These are phyloP conservation scores for Kluyveromyces sp. DNA, from an alignment of 1,139 yeast genomes.

Conservation along the genomic window DNA sequence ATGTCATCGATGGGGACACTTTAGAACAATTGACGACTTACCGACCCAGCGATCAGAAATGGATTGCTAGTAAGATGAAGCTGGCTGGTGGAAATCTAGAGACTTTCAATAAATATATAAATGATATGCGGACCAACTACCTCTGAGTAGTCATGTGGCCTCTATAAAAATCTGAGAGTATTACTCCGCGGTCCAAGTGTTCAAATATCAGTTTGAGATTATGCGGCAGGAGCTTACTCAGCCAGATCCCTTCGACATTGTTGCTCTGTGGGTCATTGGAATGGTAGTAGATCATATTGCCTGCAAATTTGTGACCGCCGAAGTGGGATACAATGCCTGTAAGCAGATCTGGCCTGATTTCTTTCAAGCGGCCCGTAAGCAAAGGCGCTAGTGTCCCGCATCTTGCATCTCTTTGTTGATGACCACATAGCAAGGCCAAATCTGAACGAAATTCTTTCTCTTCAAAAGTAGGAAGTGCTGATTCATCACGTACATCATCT, in stretches of 20 bases:
- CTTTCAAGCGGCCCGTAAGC: conserved; percentile 8
- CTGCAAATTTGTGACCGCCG: conserved; percentile 29
- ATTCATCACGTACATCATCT: not conserved
- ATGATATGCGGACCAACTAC: conserved; percentile 25
- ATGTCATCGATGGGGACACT: conserved; percentile 82
- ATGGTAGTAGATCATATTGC: conserved; percentile 21
- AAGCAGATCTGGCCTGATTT: conserved; percentile 7
- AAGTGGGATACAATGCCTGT: conserved; percentile 24
- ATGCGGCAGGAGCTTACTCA: conserved; percentile 21
- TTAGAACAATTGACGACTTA: conserved; percentile 41
- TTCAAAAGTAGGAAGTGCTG: conserved; percentile 7
- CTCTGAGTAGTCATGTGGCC: conserved; percentile 20
- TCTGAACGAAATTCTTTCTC: conserved; percentile 10
- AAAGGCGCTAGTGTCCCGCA: conserved; percentile 23
- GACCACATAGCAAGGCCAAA: conserved; percentile 24
- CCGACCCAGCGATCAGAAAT: conserved; percentile 17
- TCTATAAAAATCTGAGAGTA: conserved; percentile 17
- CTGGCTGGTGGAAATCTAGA: conserved; percentile 3
- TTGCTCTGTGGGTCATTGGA: conserved; percentile 4
- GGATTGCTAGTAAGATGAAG: conserved; percentile 10
- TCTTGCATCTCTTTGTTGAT: conserved; percentile 22
- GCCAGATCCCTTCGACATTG: conserved; percentile 21
- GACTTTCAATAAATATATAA: conserved; percentile 15
- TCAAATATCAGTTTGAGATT: conserved; percentile 12
- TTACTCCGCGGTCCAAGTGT: conserved; percentile 12